These are phyloP conservation scores for Barbarea vulgaris DNA, from an alignment of 345 rosid species.

Conservation along the genomic window DNA sequence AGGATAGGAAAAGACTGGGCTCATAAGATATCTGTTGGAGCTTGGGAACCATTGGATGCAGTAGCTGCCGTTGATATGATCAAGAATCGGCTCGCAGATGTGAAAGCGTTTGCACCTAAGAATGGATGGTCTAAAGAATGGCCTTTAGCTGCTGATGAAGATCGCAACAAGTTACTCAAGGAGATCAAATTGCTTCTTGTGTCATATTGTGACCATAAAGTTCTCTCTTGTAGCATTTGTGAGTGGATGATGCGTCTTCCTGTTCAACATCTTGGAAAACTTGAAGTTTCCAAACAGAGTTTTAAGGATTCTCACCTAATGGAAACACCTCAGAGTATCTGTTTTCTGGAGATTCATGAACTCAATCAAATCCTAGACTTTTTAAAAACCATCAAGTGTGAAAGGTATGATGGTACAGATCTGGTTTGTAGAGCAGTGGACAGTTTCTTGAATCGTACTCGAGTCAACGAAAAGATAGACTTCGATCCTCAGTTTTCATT, in stretches of 20 bases:
- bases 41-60: constrained; percentile 35
- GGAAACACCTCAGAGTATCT: constrained; percentile 31
- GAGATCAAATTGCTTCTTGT: constrained; percentile 15
- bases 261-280: background rate
- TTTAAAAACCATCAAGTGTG: background rate
- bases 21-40: background rate
- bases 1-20: constrained; percentile 27
- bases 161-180: constrained; percentile 13
- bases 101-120: constrained; percentile 5
- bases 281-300: constrained; percentile 20
- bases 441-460: background rate
- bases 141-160: constrained; percentile 29
- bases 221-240: constrained; percentile 23
- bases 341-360: constrained; percentile 25
- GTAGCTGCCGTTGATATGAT: constrained; percentile 24
- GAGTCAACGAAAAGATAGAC: constrained; percentile 28
- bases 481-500: constrained; percentile 18
- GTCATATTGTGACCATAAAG: background rate
- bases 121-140: constrained; percentile 39
- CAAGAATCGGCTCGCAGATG: constrained; percentile 1
- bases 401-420: constrained; percentile 28
- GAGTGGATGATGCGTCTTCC: constrained; percentile 21
- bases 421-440: constrained; percentile 20
- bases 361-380: constrained; percentile 20
- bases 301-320: background rate